phyloP scores from a whole-genome alignment of 2,329 filamentous ascomycete species.

The Thielaviopsis punctulata region DNA sequence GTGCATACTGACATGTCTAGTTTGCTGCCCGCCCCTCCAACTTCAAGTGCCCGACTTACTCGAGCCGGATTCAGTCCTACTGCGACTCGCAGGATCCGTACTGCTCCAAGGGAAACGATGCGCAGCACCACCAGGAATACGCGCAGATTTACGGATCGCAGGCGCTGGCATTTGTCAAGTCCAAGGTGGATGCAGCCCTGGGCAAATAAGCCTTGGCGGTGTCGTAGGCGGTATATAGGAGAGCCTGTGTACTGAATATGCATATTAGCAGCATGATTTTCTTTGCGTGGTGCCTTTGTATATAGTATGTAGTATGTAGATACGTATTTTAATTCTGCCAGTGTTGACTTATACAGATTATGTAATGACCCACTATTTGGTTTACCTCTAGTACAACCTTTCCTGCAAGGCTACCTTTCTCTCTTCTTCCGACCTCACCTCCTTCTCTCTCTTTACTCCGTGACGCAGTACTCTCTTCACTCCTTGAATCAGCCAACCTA shows the following conservation, averaged over 20 bases:
- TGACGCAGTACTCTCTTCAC: neutral
- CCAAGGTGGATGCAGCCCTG: conserved; percentile 15
- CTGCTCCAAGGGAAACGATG: conserved; percentile 47
- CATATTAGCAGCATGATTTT: neutral
- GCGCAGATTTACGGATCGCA: conserved; percentile 43
- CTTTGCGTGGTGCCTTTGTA: neutral
- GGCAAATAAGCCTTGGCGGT: no score
- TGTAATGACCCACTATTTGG: neutral
- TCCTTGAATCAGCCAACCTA: neutral
- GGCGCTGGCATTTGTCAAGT: conserved; percentile 42
- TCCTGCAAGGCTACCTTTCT: neutral
- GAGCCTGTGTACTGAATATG: neutral
- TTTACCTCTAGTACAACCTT: neutral
- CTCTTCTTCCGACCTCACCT: neutral
- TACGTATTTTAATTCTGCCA: no score
- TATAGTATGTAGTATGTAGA: no score
- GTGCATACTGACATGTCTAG: conserved; percentile 19
- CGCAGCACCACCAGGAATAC: conserved; percentile 44
- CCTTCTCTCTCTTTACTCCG: neutral
- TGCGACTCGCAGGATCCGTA: conserved; percentile 47
- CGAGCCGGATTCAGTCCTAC: conserved; percentile 42
- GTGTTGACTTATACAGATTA: neutral
- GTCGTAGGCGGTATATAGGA: neutral
- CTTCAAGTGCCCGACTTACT: conserved; percentile 36
- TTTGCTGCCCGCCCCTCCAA: conserved; percentile 42